Evolutionary conservation across 148 eudicot species (phyloP).

Genomic region (Talinum fruticosum): DNA sequence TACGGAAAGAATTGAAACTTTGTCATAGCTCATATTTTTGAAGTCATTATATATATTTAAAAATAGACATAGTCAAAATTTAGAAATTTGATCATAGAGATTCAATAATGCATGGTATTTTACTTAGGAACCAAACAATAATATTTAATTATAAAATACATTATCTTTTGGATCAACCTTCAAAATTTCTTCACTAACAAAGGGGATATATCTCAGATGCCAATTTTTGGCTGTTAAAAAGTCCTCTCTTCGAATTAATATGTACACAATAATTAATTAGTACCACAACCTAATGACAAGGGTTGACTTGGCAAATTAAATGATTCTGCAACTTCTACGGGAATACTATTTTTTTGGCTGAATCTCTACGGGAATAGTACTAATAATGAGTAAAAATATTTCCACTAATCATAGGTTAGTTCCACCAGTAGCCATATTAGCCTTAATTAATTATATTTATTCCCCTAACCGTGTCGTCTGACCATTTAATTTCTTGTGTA

Average conservation of each 20-base stretch:
- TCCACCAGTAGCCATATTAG: not conserved
- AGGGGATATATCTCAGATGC: not conserved
- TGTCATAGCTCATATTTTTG: too few relatives aligned
- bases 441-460: too few relatives aligned
- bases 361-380: too few relatives aligned
- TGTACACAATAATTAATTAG: too few relatives aligned
- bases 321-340: not conserved
- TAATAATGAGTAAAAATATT: not conserved
- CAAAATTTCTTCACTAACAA: not conserved
- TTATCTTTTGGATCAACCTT: not conserved
- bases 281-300: not conserved
- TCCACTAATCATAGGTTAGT: not conserved
- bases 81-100: too few relatives aligned
- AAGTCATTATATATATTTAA: too few relatives aligned
- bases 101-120: too few relatives aligned
- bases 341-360: not conserved
- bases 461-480: not conserved
- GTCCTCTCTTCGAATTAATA: not conserved
- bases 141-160: too few relatives aligned
- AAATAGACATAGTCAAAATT: too few relatives aligned
- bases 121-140: too few relatives aligned
- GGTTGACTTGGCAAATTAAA: not conserved
- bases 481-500: not conserved
- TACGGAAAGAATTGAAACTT: too few relatives aligned
- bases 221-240: too few relatives aligned